Percentiles rank a stretch among this genome's conserved stretches.
Conservation (phyloP, 108 stramenopile species). For the Cyclotella atomus region DNA sequence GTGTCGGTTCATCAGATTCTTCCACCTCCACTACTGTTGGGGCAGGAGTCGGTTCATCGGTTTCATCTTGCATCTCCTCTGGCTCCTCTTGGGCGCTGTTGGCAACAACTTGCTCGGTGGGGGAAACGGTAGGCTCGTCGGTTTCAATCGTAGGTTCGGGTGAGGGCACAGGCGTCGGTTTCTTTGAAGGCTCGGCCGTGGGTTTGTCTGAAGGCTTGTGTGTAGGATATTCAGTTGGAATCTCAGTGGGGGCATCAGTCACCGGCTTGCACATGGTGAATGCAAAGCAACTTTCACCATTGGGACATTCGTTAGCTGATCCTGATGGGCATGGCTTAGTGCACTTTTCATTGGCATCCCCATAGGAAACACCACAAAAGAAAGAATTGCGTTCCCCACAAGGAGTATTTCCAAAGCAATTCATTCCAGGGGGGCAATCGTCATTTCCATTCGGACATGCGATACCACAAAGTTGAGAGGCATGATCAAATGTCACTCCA, state of each 20-base stretch:
- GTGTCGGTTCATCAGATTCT: conserved; percentile 22
- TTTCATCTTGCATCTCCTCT: conserved; percentile 11
- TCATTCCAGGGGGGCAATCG: conserved; percentile 45
- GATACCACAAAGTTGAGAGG: conserved; percentile 36
- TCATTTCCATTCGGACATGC: conserved; percentile 44
- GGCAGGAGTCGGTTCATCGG: conserved; percentile 4
- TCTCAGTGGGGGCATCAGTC: conserved; percentile 34
- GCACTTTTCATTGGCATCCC: conserved; percentile 73
- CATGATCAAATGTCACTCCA: conserved; percentile 48
- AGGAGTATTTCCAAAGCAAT: conserved; percentile 50
- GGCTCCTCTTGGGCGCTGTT: conserved; percentile 6
- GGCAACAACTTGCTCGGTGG: neutral
- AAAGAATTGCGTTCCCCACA: conserved; percentile 48
- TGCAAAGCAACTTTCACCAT: conserved; percentile 81
- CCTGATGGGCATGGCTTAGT: conserved; percentile 69
- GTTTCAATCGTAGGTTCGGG: neutral
- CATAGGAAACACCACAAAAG: conserved; percentile 82
- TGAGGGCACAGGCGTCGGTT: neutral
- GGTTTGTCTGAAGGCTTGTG: conserved; percentile 13
- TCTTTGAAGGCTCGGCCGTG: neutral
- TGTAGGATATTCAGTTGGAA: conserved; percentile 30
- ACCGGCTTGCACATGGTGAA: conserved; percentile 63
- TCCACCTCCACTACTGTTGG: neutral
- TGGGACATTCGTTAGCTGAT: conserved; percentile 68
- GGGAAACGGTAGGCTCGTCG: neutral